phyloP scores from a whole-genome alignment of 371 early-diverging fungal species.

The Mortierella polycephala region DNA sequence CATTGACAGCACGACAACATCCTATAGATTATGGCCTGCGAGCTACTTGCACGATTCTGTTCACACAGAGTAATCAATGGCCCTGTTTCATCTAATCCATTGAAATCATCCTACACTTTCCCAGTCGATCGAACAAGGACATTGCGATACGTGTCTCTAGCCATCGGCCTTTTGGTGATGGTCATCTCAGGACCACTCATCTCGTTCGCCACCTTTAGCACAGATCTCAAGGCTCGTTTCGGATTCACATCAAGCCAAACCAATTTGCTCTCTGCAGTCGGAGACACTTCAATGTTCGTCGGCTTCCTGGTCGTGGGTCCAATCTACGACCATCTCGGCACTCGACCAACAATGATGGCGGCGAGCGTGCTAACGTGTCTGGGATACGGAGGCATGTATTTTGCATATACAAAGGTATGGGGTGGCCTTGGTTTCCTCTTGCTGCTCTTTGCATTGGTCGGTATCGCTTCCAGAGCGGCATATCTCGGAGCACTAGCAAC shows the following conservation, averaged over 20 bases:
- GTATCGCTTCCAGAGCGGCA: conserved; percentile 21
- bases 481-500: conserved; percentile 18
- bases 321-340: conserved; percentile 5
- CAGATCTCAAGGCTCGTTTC: conserved; percentile 8
- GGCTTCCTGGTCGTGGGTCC: conserved; percentile 21
- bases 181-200: conserved; percentile 14
- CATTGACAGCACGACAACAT: too few species aligned
- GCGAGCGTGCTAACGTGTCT: conserved; percentile 9
- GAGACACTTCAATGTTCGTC: conserved; percentile 17
- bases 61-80: too few species aligned
- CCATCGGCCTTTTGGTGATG: conserved; percentile 14
- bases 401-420: conserved; percentile 7
- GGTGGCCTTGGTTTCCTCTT: conserved; percentile 9
- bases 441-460: conserved; percentile 11
- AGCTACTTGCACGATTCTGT: too few species aligned
- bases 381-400: conserved; percentile 19
- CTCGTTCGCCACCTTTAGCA: conserved; percentile 10
- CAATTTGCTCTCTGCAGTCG: conserved; percentile 11
- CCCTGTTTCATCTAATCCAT: too few species aligned
- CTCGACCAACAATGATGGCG: neutral
- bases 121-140: neutral
- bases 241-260: conserved; percentile 8
- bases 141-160: neutral
- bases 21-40: too few species aligned
- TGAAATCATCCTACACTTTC: neutral